Evolutionary conservation across 2,329 filamentous ascomycete species (phyloP).

Genomic region (Cladosporium sp.): DNA sequence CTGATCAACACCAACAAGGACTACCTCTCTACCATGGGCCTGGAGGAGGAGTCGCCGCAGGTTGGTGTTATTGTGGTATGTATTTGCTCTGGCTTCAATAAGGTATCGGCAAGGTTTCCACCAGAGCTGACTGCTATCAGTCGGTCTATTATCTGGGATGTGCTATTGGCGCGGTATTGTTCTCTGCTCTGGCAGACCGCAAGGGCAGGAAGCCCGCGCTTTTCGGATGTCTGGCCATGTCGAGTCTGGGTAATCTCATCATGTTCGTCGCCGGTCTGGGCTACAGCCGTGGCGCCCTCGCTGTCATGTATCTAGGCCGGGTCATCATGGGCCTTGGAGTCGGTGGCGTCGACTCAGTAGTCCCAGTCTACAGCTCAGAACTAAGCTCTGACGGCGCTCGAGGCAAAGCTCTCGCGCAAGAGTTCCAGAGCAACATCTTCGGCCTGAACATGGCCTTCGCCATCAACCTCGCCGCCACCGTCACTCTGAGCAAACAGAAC

Average conservation of each 20-base stretch:
- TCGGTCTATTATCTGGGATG: conserved; percentile 65
- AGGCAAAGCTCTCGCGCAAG: conserved; percentile 60
- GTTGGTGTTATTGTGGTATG: conserved; percentile 57
- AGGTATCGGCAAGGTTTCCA: neutral
- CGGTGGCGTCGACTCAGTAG: conserved; percentile 61
- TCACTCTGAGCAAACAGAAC: conserved; percentile 54
- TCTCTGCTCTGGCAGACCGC: conserved; percentile 56
- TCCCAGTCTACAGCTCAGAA: conserved; percentile 61
- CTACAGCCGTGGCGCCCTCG: conserved; percentile 43
- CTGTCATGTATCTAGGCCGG: conserved; percentile 52
- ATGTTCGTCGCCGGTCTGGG: conserved; percentile 61
- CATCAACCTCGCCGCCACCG: conserved; percentile 58
- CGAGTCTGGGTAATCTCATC: conserved; percentile 57
- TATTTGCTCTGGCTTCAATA: neutral
- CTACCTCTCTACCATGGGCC: conserved; percentile 60
- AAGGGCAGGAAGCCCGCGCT: conserved; percentile 58
- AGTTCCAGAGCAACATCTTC: conserved; percentile 66
- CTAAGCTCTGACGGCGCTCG: conserved; percentile 57
- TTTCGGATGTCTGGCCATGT: conserved; percentile 55
- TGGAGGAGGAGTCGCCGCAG: conserved; percentile 50
- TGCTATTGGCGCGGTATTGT: conserved; percentile 57
- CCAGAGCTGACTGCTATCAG: neutral
- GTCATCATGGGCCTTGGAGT: conserved; percentile 59
- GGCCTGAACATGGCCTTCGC: conserved; percentile 62
- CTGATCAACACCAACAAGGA: conserved; percentile 56